phyloP scores from a whole-genome alignment of 805 yeast genomes.

The Yarrowia phangngaensis region DNA sequence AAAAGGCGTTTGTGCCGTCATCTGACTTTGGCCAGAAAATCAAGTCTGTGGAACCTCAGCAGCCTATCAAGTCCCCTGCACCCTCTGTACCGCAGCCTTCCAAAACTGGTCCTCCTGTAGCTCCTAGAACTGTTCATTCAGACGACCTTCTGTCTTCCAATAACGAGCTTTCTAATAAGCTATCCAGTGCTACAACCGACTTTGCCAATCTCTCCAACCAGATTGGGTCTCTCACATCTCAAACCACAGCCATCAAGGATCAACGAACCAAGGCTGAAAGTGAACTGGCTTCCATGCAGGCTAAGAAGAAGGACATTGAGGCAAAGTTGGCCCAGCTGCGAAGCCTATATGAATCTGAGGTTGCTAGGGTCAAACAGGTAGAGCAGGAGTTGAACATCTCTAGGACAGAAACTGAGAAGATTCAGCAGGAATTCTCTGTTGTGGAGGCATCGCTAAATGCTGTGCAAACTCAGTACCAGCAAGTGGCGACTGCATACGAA shows the following conservation, averaged over 20 bases:
- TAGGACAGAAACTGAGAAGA: slow-evolving; percentile 60
- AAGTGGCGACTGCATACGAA: slow-evolving; percentile 56
- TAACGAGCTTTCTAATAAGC: slow-evolving; percentile 57
- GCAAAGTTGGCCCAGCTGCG: slow-evolving; percentile 63
- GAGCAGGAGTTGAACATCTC: slow-evolving; percentile 59
- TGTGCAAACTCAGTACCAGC: slow-evolving; percentile 59
- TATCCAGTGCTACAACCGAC: slow-evolving; percentile 77
- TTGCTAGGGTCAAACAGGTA: slow-evolving; percentile 66
- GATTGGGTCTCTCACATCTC: slow-evolving; percentile 69
- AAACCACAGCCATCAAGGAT: slow-evolving; percentile 64
- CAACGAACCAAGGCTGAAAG: slow-evolving; percentile 71
- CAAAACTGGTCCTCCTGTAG: slow-evolving; percentile 31
- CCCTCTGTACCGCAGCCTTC: slow-evolving; percentile 34
- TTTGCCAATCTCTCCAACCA: slow-evolving; percentile 84
- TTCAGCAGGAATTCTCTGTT: slow-evolving; percentile 67
- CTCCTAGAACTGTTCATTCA: slow-evolving; percentile 27
- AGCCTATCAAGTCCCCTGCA: slow-evolving; percentile 29
- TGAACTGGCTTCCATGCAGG: slow-evolving; percentile 66
- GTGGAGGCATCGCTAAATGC: slow-evolving; percentile 76
- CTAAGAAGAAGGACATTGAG: slow-evolving; percentile 67
- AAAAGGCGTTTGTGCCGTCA: slow-evolving; percentile 62
- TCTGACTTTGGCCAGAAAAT: slow-evolving; percentile 73
- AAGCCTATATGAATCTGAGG: slow-evolving; percentile 72
- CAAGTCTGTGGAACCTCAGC: slow-evolving; percentile 23
- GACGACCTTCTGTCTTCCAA: slow-evolving; percentile 51